These are phyloP conservation scores for Yamagishiella unicocca DNA, from an alignment of 139 green algal species.

Conservation along the genomic window DNA sequence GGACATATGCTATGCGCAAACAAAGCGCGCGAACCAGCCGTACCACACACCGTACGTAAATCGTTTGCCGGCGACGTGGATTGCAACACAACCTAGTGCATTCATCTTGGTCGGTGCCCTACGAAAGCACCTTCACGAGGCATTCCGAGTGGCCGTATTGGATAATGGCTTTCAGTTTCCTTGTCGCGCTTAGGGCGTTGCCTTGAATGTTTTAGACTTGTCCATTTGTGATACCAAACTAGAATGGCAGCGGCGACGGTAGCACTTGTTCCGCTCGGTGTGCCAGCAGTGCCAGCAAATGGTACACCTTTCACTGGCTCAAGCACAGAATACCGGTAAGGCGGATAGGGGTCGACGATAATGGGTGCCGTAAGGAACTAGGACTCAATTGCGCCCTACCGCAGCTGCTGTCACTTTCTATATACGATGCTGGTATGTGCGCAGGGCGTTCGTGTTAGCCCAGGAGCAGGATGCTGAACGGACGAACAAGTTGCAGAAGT, in stretches of 20 bases:
- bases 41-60: too few relatives aligned
- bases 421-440: background rate
- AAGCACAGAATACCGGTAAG: constrained; percentile 29
- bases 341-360: background rate
- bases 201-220: background rate
- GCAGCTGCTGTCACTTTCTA: background rate
- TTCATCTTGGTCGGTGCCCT: too few relatives aligned
- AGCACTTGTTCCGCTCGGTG: background rate
- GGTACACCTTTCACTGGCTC: constrained; percentile 10
- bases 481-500: background rate
- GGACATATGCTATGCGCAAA: too few relatives aligned
- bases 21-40: too few relatives aligned
- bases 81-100: too few relatives aligned
- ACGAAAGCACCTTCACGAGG: too few relatives aligned
- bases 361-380: background rate
- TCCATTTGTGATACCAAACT: background rate
- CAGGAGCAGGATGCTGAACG: background rate
- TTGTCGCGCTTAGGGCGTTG: background rate
- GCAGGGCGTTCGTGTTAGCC: background rate
- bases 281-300: background rate
- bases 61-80: too few relatives aligned
- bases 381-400: background rate
- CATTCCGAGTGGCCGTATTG: too few relatives aligned
- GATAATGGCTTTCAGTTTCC: background rate
- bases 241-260: background rate